Conservation (phyloP, 2,329 filamentous ascomycete species). For the Trichophyton simii region DNA sequence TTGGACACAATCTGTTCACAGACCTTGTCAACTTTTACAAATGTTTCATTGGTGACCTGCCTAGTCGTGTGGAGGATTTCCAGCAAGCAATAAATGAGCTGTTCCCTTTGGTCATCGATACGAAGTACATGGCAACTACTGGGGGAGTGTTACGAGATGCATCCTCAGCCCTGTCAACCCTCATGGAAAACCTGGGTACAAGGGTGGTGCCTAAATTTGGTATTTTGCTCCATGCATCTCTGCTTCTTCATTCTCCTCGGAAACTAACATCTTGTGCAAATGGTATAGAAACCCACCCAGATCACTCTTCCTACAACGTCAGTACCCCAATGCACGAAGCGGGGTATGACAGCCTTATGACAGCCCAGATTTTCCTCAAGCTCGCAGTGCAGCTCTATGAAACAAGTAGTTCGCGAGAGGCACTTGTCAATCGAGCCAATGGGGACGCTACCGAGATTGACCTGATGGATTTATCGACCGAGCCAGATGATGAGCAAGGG, state of each 20-base stretch:
- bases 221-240: conserved; percentile 12
- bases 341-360: conserved; percentile 51
- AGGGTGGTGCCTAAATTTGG: conserved; percentile 22
- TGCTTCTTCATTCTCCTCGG: neutral
- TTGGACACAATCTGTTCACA: conserved; percentile 53
- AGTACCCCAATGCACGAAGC: conserved; percentile 41
- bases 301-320: conserved; percentile 22
- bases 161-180: conserved; percentile 6
- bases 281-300: conserved; percentile 20
- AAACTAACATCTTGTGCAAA: neutral
- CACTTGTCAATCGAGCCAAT: neutral
- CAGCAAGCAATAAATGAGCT: conserved; percentile 37
- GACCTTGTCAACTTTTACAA: conserved; percentile 51
- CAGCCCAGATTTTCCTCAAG: conserved; percentile 46
- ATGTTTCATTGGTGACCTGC: conserved; percentile 47
- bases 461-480: neutral
- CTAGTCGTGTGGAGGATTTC: conserved; percentile 45
- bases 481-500: neutral
- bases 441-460: neutral
- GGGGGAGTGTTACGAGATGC: conserved; percentile 29
- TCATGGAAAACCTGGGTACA: conserved; percentile 15
- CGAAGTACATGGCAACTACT: conserved; percentile 51
- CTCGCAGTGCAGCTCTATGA: conserved; percentile 41
- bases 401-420: conserved; percentile 14
- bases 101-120: conserved; percentile 49